Evolutionary conservation across 352 stramenopile species (phyloP).

Genomic region (Phytophthora ramorum): DNA sequence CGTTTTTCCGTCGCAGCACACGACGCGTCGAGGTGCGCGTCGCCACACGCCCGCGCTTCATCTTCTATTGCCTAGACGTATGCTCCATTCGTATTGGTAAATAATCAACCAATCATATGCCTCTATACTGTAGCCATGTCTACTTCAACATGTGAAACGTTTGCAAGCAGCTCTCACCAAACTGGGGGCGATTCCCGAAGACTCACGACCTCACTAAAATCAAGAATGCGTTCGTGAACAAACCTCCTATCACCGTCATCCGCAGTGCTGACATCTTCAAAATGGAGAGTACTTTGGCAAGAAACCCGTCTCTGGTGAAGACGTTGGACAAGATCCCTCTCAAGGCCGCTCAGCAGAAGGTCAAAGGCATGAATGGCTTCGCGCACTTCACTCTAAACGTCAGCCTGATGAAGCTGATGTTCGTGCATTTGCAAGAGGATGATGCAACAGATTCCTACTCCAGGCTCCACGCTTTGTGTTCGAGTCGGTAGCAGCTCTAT

Average conservation of each 20-base stretch:
- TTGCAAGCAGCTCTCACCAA: no score
- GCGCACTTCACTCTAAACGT: neutral
- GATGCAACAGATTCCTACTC: no score
- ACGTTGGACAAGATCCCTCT: neutral
- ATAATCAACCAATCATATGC: neutral
- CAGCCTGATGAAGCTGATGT: neutral
- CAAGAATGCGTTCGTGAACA: no score
- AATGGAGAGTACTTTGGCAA: no score
- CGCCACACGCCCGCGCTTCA: conserved; percentile 68
- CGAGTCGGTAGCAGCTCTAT: neutral
- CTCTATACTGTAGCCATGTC: conserved; percentile 11
- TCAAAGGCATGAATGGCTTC: neutral
- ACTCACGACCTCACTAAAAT: no score
- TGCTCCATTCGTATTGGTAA: conserved; percentile 8
- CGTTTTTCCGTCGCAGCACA: conserved; percentile 73
- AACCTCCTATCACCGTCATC: no score
- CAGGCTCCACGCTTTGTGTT: no score
- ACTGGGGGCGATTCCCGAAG: no score
- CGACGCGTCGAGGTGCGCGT: conserved; percentile 54
- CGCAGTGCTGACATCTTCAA: no score
- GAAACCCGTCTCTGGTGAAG: no score
- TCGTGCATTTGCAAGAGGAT: no score
- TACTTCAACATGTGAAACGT: conserved; percentile 15
- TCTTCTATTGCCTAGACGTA: neutral
- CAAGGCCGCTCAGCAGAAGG: neutral